Conservation (phyloP, 805 yeast genomes). For the Nakazawaea populi region DNA sequence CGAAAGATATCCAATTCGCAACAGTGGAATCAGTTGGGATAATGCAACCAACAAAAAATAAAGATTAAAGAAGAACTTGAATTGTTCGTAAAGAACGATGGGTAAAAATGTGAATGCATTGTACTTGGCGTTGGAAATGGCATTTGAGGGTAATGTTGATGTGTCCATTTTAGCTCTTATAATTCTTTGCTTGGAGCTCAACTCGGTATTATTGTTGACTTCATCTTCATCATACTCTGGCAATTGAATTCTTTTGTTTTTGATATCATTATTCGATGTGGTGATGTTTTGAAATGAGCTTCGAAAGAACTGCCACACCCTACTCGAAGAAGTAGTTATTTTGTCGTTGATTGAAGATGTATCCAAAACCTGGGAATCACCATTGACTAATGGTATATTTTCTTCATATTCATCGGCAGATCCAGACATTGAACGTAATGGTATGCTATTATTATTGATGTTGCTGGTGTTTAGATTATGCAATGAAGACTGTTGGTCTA, state of each 20-base stretch:
- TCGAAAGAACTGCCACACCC: not conserved
- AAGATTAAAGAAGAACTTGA: conserved; percentile 91
- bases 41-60: conserved; percentile 91
- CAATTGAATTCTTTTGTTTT: conserved; percentile 20
- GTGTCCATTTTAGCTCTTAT: conserved; percentile 33
- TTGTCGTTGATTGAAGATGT: not conserved
- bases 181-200: conserved; percentile 25
- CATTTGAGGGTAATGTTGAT: conserved; percentile 52
- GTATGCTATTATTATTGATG: conserved; percentile 19
- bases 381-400: conserved; percentile 20
- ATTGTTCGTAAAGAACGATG: conserved; percentile 85
- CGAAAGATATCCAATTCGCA: conserved; percentile 88
- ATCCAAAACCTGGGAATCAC: conserved; percentile 6
- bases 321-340: not conserved
- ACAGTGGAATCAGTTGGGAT: conserved; percentile 84
- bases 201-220: not conserved
- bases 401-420: conserved; percentile 15
- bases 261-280: conserved; percentile 11
- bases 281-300: conserved; percentile 11
- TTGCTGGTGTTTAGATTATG: not conserved
- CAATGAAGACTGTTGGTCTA: conserved; percentile 11
- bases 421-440: conserved; percentile 24
- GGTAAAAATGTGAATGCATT: conserved; percentile 86
- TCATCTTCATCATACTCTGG: conserved; percentile 18
- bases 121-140: conserved; percentile 91